These are phyloP conservation scores for Xylariaceae sp. DNA, from an alignment of 2,329 filamentous ascomycete species.

Conservation along the genomic window DNA sequence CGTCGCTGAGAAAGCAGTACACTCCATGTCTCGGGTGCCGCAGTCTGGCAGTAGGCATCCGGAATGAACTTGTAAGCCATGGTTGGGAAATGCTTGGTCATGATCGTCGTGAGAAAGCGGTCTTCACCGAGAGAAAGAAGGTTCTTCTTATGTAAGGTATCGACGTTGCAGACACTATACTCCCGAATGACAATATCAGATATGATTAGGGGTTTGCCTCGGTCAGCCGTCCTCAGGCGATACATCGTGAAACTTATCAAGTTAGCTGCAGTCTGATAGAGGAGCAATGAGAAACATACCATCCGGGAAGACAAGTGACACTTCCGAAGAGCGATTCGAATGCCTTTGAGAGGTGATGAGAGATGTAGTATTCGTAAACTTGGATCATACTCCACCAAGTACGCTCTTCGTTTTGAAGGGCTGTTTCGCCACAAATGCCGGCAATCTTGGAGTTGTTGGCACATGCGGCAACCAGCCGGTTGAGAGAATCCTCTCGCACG, in stretches of 20 bases:
- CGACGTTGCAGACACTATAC: constrained; percentile 83
- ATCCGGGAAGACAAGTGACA: constrained; percentile 97
- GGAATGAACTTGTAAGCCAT: constrained; percentile 97
- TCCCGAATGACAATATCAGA: constrained; percentile 82
- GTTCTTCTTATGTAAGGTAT: constrained; percentile 91
- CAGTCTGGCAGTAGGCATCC: constrained; percentile 88
- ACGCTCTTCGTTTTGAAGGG: constrained; percentile 88
- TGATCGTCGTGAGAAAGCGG: constrained; percentile 86
- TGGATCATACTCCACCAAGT: constrained; percentile 99
- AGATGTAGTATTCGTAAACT: constrained; percentile 99
- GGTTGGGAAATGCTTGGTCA: constrained; percentile 94
- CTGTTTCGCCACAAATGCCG: constrained; percentile 96
- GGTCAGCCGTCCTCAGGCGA: constrained; percentile 86
- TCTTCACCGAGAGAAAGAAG: constrained; percentile 75
- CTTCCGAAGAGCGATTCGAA: constrained; percentile 97
- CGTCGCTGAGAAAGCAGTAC: constrained; percentile 95
- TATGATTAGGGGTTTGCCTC: constrained; percentile 90
- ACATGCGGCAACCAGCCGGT: constrained; percentile 86
- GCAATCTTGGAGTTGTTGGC: constrained; percentile 93
- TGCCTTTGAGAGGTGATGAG: constrained; percentile 91
- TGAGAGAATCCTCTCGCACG: constrained; percentile 87
- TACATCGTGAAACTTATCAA: constrained; percentile 92
- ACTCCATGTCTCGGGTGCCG: constrained; percentile 89
- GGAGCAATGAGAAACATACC: constrained; percentile 57
- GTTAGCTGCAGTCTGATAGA: constrained; percentile 33